Evolutionary conservation across 345 rosid genomes (phyloP), one percentile per base, ranked within the genome.

Genomic region (Citrus reticulata): DNA sequence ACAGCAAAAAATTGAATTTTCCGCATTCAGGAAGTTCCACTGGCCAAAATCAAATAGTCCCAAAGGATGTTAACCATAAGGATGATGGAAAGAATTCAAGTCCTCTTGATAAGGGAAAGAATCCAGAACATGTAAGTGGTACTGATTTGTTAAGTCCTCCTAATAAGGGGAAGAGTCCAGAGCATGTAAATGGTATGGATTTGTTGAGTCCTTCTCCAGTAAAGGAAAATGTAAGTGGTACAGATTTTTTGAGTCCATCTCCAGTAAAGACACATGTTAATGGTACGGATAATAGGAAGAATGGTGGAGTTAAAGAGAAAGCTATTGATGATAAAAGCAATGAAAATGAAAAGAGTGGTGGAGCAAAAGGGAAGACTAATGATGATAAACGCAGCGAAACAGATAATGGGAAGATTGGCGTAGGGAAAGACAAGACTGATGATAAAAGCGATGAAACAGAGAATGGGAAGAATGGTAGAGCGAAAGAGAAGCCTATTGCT

Each of bases 151-250:
- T 22, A 40, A 61, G 78, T 64, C 78, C 35, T 61, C 3, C 69
- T 62, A 20, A 7, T 59, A 80, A 59, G 78, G 86, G 68, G 34
- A 71, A 70, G 73, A 54, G 13, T 39, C 34, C 10, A 58, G 25
- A 25, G 7, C 5, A 29, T 54, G 16, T 32, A 8, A 54, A 55
- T 30, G 78, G 13, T 7, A 76, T 60, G 27, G 83, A 22, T 7
- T 60, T 46, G 11, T 27, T 24, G 37, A 35, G 73, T 63, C 83
- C 89, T 2, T 85, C 86, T 79, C 85, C 81, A 27, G 29, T 74
- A 2, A 79, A 75, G 67, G 1, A 72, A 61, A 14, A 57, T 9
- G 11, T 54, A 17, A 54, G 16, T 54, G 58, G 58, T 54, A 54
- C 7, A 16, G 55, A 49, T 6, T 60, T 37, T 7, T 27, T 19